Evolutionary conservation across 2,329 filamentous ascomycete species (phyloP).

Genomic region (Rhinocladiella similis): DNA sequence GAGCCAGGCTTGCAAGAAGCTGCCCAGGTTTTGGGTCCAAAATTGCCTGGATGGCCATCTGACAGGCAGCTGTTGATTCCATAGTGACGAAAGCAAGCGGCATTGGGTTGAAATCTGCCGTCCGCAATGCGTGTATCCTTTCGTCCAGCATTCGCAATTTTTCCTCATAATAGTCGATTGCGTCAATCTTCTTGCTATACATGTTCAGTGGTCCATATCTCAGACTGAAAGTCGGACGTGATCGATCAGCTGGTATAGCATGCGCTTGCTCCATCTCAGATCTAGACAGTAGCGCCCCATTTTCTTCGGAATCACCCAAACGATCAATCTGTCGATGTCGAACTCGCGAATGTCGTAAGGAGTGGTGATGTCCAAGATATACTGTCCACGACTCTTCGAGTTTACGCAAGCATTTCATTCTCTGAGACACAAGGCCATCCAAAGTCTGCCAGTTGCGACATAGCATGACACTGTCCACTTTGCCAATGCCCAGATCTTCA

Average conservation of each 20-base stretch:
- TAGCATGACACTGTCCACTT: constrained; percentile 81
- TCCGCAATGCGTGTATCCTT: constrained; percentile 67
- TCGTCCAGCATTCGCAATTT: constrained; percentile 77
- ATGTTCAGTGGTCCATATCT: constrained; percentile 77
- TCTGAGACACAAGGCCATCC: constrained; percentile 69
- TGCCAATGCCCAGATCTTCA: constrained; percentile 83
- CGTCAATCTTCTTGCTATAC: constrained; percentile 73
- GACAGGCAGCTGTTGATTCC: constrained; percentile 86
- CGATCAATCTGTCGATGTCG: constrained; percentile 39
- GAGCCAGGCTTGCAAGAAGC: constrained; percentile 80
- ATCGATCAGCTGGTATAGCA: constrained; percentile 45
- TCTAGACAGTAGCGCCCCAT: constrained; percentile 58
- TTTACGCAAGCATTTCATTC: constrained; percentile 65
- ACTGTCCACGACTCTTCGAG: constrained; percentile 84
- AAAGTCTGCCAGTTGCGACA: constrained; percentile 85
- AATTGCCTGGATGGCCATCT: constrained; percentile 95
- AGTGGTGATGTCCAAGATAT: constrained; percentile 58
- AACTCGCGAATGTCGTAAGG: constrained; percentile 49
- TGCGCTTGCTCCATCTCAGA: constrained; percentile 40
- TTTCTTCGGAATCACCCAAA: constrained; percentile 56
- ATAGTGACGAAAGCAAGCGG: constrained; percentile 95
- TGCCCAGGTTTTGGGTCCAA: constrained; percentile 87
- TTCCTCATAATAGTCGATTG: constrained; percentile 92
- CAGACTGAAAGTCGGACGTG: constrained; percentile 68
- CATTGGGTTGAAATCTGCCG: constrained; percentile 73